Base-by-base conservation (phyloP, 106 monocot genomes). In the Dendrobium chrysotoxum region DNA sequence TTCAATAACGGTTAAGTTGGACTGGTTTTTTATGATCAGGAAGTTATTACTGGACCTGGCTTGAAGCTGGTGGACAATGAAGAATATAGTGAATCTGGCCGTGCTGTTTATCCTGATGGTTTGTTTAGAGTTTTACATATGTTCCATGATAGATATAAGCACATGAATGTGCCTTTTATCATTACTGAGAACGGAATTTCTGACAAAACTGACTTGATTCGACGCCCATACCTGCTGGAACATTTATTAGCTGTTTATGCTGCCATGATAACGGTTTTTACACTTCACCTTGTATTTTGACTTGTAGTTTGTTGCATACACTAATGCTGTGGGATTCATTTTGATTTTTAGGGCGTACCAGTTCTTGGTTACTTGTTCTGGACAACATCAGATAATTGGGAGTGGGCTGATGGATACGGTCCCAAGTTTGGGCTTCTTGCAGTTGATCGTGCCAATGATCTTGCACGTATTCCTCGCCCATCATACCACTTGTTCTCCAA, bases 381-480 rank as follows among this genome's bases (percentile, higher is more conserved):
- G 96, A 97, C 96, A 82, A 97, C 84, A 81, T 97, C 96, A 40
- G 96, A 97, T 87, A 97, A 97, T 81, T 97, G 96, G 96, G 96
- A 97, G 76, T 97, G 96, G 96, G 96, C 96, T 38, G 96, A 97
- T 86, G 94, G 96, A 70, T 97, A 97, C 89, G 96, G 96, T 79
- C 96, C 96, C 17, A 97, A 97, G 65, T 97, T 97, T 85, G 96
- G 96, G 38, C 92, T 97, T 73, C 87, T 92, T n/a, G 92, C 88
- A 78, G 96, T 97, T 76, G 92, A 97, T 86, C 96, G 96, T 79
- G 90, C 87, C 28, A 89, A 97, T 81, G 65, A 85, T 76, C 83
- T 97, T 40, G 87, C 90, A 30, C 92, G 96, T 2, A 79, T 76
- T 23, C 96, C 88, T 84, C 92, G 94, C n/a, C 92, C 90, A 73